Evolutionary conservation across 225 moss, liverwort and hornwort species (phyloP).

Genomic region (Anthoceros angustus): DNA sequence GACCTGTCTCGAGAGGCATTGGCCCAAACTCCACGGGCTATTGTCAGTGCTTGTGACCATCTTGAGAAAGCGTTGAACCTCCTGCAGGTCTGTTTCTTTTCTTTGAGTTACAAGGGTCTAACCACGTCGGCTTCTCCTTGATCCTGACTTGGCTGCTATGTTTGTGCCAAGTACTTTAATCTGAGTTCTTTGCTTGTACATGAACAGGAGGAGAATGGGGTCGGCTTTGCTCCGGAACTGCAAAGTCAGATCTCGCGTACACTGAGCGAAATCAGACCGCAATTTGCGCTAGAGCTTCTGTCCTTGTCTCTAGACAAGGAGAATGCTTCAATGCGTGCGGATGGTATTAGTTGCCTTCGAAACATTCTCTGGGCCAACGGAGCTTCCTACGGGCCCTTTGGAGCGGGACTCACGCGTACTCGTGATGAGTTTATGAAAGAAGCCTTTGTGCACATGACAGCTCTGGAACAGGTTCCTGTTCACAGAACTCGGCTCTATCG

Average conservation of each 20-base stretch:
- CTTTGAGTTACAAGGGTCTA: neutral
- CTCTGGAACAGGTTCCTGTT: slow-evolving; percentile 61
- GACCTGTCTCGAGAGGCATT: slow-evolving; percentile 88
- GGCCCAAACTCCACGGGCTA: slow-evolving; percentile 70
- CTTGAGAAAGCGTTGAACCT: slow-evolving; percentile 77
- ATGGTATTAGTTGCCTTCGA: slow-evolving; percentile 72
- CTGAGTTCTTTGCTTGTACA: neutral
- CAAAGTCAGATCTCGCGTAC: slow-evolving; percentile 95
- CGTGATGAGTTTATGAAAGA: slow-evolving; percentile 81
- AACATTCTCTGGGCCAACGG: slow-evolving; percentile 72
- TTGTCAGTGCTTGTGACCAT: slow-evolving; percentile 76
- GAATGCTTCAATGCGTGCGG: slow-evolving; percentile 53
- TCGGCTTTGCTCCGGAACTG: slow-evolving; percentile 50
- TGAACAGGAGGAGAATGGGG: slow-evolving; percentile 73
- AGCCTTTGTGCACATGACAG: slow-evolving; percentile 64
- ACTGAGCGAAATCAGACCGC: slow-evolving; percentile 63
- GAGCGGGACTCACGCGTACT: slow-evolving; percentile 41
- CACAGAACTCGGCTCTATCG: neutral
- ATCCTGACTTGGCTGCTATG: slow-evolving; percentile 10
- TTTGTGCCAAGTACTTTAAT: neutral
- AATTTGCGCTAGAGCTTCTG: slow-evolving; percentile 77
- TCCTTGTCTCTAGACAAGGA: slow-evolving; percentile 66
- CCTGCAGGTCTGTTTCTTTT: slow-evolving; percentile 35
- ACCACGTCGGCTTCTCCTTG: neutral
- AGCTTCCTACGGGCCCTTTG: slow-evolving; percentile 17